A percentile compares a stretch with the other conserved stretches of the same genome.
These are phyloP conservation scores for Xanthoconium stramineum DNA, from an alignment of 768 basidiomycete species.

Conservation along the genomic window DNA sequence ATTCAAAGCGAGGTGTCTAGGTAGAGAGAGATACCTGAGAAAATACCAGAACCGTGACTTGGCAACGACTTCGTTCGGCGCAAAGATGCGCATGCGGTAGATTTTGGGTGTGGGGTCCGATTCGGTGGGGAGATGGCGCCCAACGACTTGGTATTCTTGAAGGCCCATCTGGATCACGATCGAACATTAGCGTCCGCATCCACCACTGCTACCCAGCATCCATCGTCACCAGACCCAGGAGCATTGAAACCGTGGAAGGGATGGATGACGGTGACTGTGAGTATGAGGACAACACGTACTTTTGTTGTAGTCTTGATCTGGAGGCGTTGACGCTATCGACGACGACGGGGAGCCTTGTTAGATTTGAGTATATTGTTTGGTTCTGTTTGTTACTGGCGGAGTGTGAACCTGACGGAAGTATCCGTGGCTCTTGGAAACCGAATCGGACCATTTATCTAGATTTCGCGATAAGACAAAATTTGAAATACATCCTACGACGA, in stretches of 20 bases:
- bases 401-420: neutral
- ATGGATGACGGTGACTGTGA: neutral
- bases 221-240: slow-evolving; percentile 21
- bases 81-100: slow-evolving; percentile 99
- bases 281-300: slow-evolving; percentile 24
- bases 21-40: slow-evolving; percentile 59
- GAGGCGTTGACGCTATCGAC: slow-evolving; percentile 27
- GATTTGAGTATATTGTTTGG: slow-evolving; percentile 24
- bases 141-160: slow-evolving; percentile 94
- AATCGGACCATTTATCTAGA: too few species aligned
- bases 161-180: slow-evolving; percentile 58
- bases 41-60: slow-evolving; percentile 99
- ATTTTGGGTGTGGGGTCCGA: slow-evolving; percentile 93
- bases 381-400: slow-evolving; percentile 21
- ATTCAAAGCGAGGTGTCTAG: neutral
- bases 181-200: slow-evolving; percentile 20
- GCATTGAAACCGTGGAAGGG: neutral
- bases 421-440: too few species aligned
- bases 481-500: neutral
- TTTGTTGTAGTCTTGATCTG: slow-evolving; percentile 22
- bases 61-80: slow-evolving; percentile 97
- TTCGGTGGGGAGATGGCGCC: slow-evolving; percentile 95
- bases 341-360: slow-evolving; percentile 16
- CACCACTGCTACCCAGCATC: slow-evolving; percentile 24
- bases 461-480: neutral